Conservation (phyloP, 192 early-diverging fungal species). For the Phycomyces nitens region DNA sequence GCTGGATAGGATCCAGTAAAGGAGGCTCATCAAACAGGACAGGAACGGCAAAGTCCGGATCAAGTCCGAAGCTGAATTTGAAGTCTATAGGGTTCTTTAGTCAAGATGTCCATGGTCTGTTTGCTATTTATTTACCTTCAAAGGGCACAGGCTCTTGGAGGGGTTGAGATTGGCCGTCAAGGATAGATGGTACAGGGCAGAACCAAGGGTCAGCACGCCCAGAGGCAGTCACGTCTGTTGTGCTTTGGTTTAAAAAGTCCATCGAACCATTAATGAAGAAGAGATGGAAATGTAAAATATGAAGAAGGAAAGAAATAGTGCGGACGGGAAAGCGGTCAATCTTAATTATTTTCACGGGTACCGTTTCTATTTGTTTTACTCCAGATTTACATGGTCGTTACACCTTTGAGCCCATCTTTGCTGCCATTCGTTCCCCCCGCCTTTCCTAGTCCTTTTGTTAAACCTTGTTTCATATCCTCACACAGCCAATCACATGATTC, state of each 20-base stretch:
- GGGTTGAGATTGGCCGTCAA: neutral
- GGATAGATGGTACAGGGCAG: neutral
- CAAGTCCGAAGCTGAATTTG: constrained; percentile 34
- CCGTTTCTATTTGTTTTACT: too few species aligned
- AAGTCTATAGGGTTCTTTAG: constrained; percentile 21
- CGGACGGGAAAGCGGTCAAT: too few species aligned
- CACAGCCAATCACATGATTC: too few species aligned
- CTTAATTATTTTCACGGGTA: too few species aligned
- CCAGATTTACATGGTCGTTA: too few species aligned
- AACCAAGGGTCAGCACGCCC: neutral
- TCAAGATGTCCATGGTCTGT: neutral
- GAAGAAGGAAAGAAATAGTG: too few species aligned
- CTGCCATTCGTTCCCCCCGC: too few species aligned
- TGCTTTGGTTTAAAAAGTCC: neutral
- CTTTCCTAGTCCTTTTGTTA: too few species aligned
- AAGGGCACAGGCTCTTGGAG: constrained; percentile 28
- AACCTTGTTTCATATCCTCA: too few species aligned
- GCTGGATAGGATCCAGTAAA: constrained; percentile 3
- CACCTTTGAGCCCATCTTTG: too few species aligned
- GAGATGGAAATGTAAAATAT: too few species aligned
- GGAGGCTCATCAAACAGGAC: constrained; percentile 25
- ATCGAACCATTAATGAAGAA: neutral
- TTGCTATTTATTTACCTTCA: constrained; percentile 19
- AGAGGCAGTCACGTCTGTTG: neutral
- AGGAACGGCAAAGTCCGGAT: constrained; percentile 27